These are phyloP conservation scores for Staphylotrichum tortipilum DNA, from an alignment of 495 filamentous ascomycete genomes.

Conservation along the genomic window DNA sequence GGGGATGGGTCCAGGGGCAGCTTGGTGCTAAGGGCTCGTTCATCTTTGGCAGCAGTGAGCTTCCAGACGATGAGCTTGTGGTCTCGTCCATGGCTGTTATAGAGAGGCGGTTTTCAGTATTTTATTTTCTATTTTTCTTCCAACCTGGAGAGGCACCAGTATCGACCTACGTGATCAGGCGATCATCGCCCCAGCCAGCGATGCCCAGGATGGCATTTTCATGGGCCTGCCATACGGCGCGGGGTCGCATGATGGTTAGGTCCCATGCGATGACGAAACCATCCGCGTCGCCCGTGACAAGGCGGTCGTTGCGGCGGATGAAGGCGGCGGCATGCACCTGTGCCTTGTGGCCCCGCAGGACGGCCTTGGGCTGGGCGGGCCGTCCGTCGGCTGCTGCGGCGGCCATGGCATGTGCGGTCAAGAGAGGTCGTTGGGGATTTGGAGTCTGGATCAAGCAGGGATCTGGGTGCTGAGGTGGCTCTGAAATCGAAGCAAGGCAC, in stretches of 20 bases:
- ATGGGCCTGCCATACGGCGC: slow-evolving; percentile 84
- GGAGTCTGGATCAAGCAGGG: too few relatives aligned
- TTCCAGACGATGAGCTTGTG: slow-evolving; percentile 83
- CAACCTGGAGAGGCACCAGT: not conserved
- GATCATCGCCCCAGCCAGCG: slow-evolving; percentile 54
- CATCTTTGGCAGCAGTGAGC: slow-evolving; percentile 53
- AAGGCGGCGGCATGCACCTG: slow-evolving; percentile 75
- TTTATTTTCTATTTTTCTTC: not conserved
- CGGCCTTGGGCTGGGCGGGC: slow-evolving; percentile 67
- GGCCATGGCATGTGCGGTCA: slow-evolving; percentile 13
- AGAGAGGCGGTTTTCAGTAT: not conserved
- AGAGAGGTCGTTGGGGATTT: too few relatives aligned
- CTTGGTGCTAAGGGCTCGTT: slow-evolving; percentile 52
- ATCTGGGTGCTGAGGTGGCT: too few relatives aligned
- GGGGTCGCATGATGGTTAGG: slow-evolving; percentile 67
- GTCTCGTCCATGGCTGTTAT: slow-evolving; percentile 65
- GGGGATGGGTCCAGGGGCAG: slow-evolving; percentile 55
- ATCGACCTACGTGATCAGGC: slow-evolving; percentile 63
- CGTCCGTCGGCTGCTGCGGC: too few relatives aligned
- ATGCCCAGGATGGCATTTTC: slow-evolving; percentile 67
- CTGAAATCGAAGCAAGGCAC: too few relatives aligned
- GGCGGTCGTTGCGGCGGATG: slow-evolving; percentile 60
- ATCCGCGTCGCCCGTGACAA: slow-evolving; percentile 81
- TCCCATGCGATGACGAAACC: slow-evolving; percentile 88
- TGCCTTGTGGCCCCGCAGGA: slow-evolving; percentile 78